Base-by-base conservation (phyloP, 805 yeast species). In the Kazachstania bromeliacearum region DNA sequence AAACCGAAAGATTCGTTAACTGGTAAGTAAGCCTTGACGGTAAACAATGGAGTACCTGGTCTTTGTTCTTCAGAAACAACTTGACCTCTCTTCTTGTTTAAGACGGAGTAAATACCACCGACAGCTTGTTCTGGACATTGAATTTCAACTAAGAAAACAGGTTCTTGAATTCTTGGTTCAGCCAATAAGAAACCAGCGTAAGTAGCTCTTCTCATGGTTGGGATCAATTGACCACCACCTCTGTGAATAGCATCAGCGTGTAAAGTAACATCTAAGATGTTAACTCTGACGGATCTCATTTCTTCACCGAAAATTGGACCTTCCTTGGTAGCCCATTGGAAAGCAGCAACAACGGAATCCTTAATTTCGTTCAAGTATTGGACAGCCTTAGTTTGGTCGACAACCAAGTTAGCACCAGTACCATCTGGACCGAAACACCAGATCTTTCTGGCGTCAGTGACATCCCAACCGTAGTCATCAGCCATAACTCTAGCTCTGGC, bases 361-460 rank as follows among this genome's bases (percentile, higher is more conserved):
- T 89, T 89, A 79, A 92, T 92, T 79, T 89, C 98, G 70, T 76
- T 70, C 74, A 89, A 80, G 87, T 88, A 89, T 77, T 92, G 97
- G 49, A 89, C 97, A 63, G 98, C 98, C 89, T 89, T 89, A 64
- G 97, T 89, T 75, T 88, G 96, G 77, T 89, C 98, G 70, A 89
- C 94, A 64, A 89, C 96, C 64, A 92, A 71, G 77, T 89, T 89
- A 63, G 98, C 88, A 73, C 98, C 98, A 68, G 75, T 79, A 72
- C 96, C 96, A 66, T 89, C 98, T 67, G 98, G 97, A 76, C 98
- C 98, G 87, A 89, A 89, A 83, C 96, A 85, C 98, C 98, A 89
- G 66, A 89, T 92, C 92, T 92, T 89, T 83, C 98, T 88, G 73
- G 96, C 98, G 66, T 89, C 98, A 58, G 96, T 79, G 67, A 92